Base-by-base conservation (phyloP, 495 filamentous ascomycete species). In the Parmelia sp. region DNA sequence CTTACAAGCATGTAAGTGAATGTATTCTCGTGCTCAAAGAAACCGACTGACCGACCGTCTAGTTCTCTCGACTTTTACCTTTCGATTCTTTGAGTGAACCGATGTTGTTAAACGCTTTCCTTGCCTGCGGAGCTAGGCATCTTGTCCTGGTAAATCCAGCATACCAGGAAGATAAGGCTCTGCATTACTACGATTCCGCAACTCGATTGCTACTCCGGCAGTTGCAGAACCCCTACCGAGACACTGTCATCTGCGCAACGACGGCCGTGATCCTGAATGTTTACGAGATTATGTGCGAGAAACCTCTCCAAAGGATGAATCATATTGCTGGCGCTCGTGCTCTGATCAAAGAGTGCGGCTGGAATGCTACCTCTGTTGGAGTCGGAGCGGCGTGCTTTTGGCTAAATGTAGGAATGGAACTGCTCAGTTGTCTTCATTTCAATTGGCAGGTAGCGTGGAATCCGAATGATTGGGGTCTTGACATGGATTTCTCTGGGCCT, bases 321-420 rank as follows among this genome's bases (percentile, higher is more conserved):
- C 92, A 96, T 71, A 92, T 95, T 67, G 86, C 90, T 11, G 90
- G 90, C 4, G 89, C 92, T 21, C 83, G 91, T 57, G 91, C 92
- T 6, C 79, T 97, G 58, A 91, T 98, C 71, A 90, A 90, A 67
- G 91, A 97, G 71, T 96, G 92, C 71, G 83, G 84, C 19, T 98
- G 94, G 94, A 89, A 87, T 68, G 90, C 92, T 2, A 85, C 82
- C 59, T 88, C 89, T 33, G 80, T 80, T 5, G 91, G 92, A 6
- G 83, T 97, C 51, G 92, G 91, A 12, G 86, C 87, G 1, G 90
- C 93, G 15, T 97, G 92, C 73, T 97, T 97, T 75, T 97, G 93
- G 92, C 75, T 96, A 23, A 97, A 95, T 69, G 85, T 95, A 19
- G 86, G 88, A 21, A 89, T 96, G 85, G 94, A 98, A 71, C 76